These are phyloP conservation scores for Gigaspora rosea DNA, from an alignment of 192 early-diverging fungal species.

Conservation along the genomic window DNA sequence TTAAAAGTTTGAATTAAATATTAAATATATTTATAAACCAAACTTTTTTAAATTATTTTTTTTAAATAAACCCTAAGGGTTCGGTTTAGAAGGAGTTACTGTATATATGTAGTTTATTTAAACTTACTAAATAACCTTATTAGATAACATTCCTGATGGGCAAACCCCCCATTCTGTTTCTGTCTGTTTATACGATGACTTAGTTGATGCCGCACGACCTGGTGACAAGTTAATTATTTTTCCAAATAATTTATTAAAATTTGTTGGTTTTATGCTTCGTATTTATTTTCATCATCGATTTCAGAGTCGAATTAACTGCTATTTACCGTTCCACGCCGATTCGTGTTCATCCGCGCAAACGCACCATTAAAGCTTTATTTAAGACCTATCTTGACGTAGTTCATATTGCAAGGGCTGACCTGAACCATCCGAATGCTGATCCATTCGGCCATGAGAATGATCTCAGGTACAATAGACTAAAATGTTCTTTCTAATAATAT, in stretches of 20 bases:
- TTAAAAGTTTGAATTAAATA: no score
- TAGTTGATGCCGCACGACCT: slow-evolving; percentile 90
- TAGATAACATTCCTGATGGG: slow-evolving; percentile 91
- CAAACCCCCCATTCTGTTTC: slow-evolving; percentile 98
- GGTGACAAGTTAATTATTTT: slow-evolving; percentile 73
- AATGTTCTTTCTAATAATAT: no score
- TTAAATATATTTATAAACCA: no score
- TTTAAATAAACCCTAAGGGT: no score
- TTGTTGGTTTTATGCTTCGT: slow-evolving; percentile 8
- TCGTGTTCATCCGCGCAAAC: slow-evolving; percentile 82
- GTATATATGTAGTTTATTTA: no score
- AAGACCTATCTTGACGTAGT: slow-evolving; percentile 96
- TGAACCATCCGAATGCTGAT: slow-evolving; percentile 67
- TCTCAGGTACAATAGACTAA: not conserved
- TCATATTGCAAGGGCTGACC: slow-evolving; percentile 82
- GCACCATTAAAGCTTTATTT: slow-evolving; percentile 88
- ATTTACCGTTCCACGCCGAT: slow-evolving; percentile 94
- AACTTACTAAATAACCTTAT: no score
- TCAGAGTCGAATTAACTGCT: slow-evolving; percentile 88
- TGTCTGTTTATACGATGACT: slow-evolving; percentile 87
- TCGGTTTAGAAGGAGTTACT: no score
- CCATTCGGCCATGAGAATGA: slow-evolving; percentile 32
- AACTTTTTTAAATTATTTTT: no score
- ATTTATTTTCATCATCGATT: not conserved
- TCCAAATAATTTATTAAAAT: not conserved